Conservation (phyloP, 2,329 filamentous ascomycete species). For the Zymoseptoria tritici region DNA sequence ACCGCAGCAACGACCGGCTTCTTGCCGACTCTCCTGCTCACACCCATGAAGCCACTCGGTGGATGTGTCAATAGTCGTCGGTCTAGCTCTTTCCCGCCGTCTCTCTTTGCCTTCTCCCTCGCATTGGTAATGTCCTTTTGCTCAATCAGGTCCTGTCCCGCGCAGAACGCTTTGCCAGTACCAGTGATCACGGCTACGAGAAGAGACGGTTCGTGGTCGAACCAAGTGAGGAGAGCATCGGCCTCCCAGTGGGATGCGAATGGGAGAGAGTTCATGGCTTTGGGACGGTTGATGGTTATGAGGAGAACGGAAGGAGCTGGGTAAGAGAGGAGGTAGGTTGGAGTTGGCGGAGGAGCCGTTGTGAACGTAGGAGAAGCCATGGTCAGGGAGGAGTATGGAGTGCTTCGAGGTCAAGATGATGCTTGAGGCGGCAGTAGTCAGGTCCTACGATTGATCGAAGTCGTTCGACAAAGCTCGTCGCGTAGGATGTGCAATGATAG, state of each 20-base stretch:
- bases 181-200: conserved; percentile 41
- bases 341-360: conserved; percentile 17
- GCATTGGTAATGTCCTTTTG: conserved; percentile 25
- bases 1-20: conserved; percentile 55
- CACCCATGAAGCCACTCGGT: conserved; percentile 45
- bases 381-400: neutral
- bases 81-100: conserved; percentile 19
- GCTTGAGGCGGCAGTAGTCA: neutral
- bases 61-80: conserved; percentile 19
- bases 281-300: conserved; percentile 47
- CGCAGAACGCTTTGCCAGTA: conserved; percentile 48
- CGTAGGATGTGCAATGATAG: neutral
- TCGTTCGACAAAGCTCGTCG: neutral
- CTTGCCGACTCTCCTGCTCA: conserved; percentile 51
- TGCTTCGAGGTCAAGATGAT: neutral
- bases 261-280: conserved; percentile 42
- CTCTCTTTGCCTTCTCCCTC: conserved; percentile 14
- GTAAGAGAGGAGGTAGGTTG: conserved; percentile 34
- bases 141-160: conserved; percentile 50
- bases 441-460: neutral
- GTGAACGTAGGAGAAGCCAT: conserved; percentile 14
- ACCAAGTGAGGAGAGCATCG: conserved; percentile 46
- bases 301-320: conserved; percentile 44
- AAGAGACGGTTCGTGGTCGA: conserved; percentile 35
- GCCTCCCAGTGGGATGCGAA: conserved; percentile 43